phyloP scores from a whole-genome alignment of 2,329 filamentous ascomycete species.

The Penicillium sp. region DNA sequence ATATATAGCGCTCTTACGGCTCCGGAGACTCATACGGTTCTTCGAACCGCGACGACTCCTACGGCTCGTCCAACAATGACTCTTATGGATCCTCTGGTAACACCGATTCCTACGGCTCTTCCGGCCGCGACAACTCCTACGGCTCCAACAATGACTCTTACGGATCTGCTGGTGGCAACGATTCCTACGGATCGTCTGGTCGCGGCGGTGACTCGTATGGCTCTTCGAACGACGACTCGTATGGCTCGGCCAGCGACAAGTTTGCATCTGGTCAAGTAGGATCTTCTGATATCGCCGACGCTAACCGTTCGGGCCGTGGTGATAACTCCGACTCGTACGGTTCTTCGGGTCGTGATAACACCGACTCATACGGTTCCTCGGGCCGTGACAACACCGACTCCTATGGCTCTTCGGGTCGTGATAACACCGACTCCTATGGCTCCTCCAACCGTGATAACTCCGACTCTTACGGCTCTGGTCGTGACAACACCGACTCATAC shows the following conservation, averaged over 20 bases:
- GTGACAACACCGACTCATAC: neutral
- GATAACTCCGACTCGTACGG: neutral
- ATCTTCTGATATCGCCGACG: neutral
- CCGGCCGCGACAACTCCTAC: neutral
- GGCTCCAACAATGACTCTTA: neutral
- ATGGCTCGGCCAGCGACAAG: neutral
- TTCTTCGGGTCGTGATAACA: neutral
- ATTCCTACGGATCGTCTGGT: neutral
- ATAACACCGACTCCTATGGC: neutral
- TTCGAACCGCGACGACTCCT: conserved; percentile 1
- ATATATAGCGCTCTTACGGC: neutral
- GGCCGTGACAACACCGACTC: neutral
- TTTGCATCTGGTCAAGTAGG: neutral
- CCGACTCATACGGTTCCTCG: neutral
- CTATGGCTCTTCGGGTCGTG: neutral
- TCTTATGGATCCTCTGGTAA: neutral
- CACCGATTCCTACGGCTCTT: neutral
- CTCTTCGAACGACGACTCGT: neutral
- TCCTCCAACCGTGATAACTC: neutral
- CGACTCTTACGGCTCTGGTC: neutral
- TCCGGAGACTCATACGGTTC: conserved; percentile 2
- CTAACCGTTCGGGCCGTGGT: neutral
- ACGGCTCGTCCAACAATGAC: conserved; percentile 1
- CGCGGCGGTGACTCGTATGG: neutral
- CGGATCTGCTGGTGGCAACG: neutral